Percentiles rank a stretch among this genome's conserved stretches.
Evolutionary conservation across 306 rosid genomes (phyloP).

Genomic region (Cucurbita ficifolia): DNA sequence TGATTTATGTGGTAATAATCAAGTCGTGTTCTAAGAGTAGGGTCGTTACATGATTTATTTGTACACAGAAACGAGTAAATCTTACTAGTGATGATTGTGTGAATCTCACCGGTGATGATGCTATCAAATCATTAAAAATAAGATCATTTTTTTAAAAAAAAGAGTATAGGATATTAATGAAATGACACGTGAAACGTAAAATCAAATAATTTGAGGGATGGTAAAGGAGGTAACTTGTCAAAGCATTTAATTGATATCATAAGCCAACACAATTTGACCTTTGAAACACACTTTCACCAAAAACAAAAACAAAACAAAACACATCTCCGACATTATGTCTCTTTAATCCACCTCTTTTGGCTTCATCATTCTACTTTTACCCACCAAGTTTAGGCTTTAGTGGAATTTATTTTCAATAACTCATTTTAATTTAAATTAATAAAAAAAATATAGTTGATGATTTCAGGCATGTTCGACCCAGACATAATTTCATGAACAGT

Average conservation of each 20-base stretch:
- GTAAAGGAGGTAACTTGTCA: background rate
- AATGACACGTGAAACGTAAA: background rate
- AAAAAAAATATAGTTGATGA: background rate
- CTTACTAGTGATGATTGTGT: too few species aligned
- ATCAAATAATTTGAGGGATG: background rate
- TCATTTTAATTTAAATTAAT: background rate
- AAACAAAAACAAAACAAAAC: background rate
- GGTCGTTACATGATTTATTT: too few species aligned
- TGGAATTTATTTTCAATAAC: background rate
- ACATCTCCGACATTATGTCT: background rate
- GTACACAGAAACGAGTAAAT: too few species aligned
- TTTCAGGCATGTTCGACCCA: too few species aligned
- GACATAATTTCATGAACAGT: too few species aligned
- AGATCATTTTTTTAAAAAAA: too few species aligned
- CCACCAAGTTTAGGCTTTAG: background rate
- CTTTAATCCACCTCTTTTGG: background rate
- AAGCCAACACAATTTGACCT: slow-evolving; percentile 4
- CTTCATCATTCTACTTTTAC: background rate
- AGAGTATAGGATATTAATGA: too few species aligned
- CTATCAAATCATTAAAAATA: too few species aligned
- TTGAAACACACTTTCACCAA: background rate
- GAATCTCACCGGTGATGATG: too few species aligned
- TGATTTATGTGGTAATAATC: too few species aligned
- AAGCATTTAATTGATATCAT: background rate
- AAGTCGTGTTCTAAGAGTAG: too few species aligned